Conservation (phyloP, 169 alveolate species). For the Eimeria acervulina region DNA sequence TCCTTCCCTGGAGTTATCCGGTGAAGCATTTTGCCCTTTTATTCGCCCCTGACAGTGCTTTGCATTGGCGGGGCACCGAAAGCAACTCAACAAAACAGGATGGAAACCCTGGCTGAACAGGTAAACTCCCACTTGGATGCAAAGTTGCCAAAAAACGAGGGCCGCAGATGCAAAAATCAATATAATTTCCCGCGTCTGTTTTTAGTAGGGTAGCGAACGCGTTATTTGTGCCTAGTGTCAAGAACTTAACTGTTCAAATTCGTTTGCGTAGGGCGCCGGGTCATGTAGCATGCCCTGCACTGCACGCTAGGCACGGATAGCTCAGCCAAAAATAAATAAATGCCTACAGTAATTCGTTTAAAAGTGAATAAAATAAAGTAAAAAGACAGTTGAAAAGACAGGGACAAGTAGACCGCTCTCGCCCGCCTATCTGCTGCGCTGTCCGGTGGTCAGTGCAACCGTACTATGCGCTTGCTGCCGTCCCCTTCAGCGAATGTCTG, state of each 20-base stretch:
- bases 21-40: background rate
- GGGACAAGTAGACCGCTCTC: background rate
- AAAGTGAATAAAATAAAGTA: background rate
- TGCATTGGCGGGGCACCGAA: background rate
- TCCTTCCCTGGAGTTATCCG: background rate
- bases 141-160: background rate
- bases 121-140: background rate
- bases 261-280: background rate
- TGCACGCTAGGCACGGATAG: background rate
- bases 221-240: background rate
- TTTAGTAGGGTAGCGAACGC: too few species aligned
- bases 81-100: background rate
- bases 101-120: background rate
- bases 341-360: background rate
- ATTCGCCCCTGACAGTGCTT: background rate
- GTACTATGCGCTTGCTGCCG: background rate
- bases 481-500: background rate
- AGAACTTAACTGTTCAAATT: background rate
- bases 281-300: too few species aligned
- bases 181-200: background rate
- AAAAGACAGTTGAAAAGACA: background rate
- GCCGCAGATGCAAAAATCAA: background rate
- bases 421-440: background rate
- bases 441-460: slow-evolving; percentile 9
- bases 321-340: background rate